Percentiles rank a stretch among this genome's conserved stretches.
Evolutionary conservation across 2,329 filamentous ascomycete genomes (phyloP).

Genomic region (Biscogniauxia marginata): DNA sequence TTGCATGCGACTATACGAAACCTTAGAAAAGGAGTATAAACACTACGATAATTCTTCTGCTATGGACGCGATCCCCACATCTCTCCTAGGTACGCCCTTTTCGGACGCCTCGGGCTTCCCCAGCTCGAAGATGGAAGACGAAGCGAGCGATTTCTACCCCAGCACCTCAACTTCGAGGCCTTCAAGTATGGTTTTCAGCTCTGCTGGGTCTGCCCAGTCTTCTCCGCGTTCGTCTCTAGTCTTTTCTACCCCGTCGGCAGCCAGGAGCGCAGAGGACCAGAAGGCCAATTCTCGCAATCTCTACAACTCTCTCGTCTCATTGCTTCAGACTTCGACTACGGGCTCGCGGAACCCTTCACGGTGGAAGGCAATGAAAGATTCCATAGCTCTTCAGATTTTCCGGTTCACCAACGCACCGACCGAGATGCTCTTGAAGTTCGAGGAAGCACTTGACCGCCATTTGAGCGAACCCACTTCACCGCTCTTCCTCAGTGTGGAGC

Average conservation of each 20-base stretch:
- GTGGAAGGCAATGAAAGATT: slow-evolving; percentile 53
- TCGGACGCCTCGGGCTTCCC: slow-evolving; percentile 29
- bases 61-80: slow-evolving; percentile 21
- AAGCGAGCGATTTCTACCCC: slow-evolving; percentile 47
- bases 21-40: slow-evolving; percentile 46
- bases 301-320: slow-evolving; percentile 52
- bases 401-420: slow-evolving; percentile 53
- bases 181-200: slow-evolving; percentile 51
- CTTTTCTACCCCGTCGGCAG: slow-evolving; percentile 38
- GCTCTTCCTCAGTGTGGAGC: slow-evolving; percentile 49
- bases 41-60: slow-evolving; percentile 28
- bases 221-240: slow-evolving; percentile 51
- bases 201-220: slow-evolving; percentile 46
- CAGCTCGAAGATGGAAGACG: slow-evolving; percentile 25
- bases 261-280: slow-evolving; percentile 39
- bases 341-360: slow-evolving; percentile 42
- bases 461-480: slow-evolving; percentile 43
- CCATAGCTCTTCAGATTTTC: slow-evolving; percentile 58
- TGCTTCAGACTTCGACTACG: slow-evolving; percentile 51
- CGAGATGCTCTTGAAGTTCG: slow-evolving; percentile 47
- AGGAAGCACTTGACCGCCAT: slow-evolving; percentile 47
- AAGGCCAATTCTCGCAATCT: slow-evolving; percentile 47
- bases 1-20: slow-evolving; percentile 60
- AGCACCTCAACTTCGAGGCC: slow-evolving; percentile 48
- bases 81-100: slow-evolving; percentile 25